A percentile compares a stretch with the other conserved stretches of the same genome.
Conservation (phyloP, 148 eudicot species). For the Suaeda aralocaspica region DNA sequence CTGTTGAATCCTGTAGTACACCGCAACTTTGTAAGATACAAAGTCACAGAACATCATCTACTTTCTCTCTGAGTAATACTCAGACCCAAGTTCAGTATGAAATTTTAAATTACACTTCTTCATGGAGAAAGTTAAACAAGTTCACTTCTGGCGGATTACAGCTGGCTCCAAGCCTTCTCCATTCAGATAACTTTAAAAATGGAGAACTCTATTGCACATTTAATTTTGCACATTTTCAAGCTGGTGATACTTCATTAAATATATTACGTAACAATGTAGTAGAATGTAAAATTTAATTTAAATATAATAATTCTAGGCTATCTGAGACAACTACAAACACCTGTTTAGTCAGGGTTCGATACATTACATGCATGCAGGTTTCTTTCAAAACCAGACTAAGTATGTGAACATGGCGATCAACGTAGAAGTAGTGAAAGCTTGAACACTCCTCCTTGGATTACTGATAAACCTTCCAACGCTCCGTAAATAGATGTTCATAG, state of each 20-base stretch:
- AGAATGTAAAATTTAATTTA: neutral
- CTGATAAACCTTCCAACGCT: slow-evolving; percentile 57
- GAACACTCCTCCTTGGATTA: slow-evolving; percentile 68
- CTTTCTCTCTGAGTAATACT: neutral
- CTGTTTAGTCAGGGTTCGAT: neutral
- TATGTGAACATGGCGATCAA: slow-evolving; percentile 9
- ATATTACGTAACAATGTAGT: too few relatives aligned
- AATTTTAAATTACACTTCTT: neutral
- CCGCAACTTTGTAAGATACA: slow-evolving; percentile 9
- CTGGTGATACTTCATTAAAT: neutral
- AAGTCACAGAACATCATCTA: neutral
- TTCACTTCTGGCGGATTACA: neutral
- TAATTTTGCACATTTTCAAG: neutral
- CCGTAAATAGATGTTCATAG: slow-evolving; percentile 31
- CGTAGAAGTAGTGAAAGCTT: slow-evolving; percentile 56
- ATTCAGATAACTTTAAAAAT: neutral
- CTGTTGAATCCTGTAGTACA: slow-evolving; percentile 60
- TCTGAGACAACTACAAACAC: neutral
- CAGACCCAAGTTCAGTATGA: neutral
- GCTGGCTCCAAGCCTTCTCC: neutral
- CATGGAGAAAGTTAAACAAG: neutral
- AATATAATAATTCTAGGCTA: neutral
- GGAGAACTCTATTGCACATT: too few relatives aligned
- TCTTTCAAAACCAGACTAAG: neutral
- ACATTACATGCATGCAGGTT: neutral